A percentile compares a stretch with the other conserved stretches of the same genome.
These are phyloP conservation scores for Pulveroboletus ravenelii DNA, from an alignment of 768 basidiomycete species.

Conservation along the genomic window DNA sequence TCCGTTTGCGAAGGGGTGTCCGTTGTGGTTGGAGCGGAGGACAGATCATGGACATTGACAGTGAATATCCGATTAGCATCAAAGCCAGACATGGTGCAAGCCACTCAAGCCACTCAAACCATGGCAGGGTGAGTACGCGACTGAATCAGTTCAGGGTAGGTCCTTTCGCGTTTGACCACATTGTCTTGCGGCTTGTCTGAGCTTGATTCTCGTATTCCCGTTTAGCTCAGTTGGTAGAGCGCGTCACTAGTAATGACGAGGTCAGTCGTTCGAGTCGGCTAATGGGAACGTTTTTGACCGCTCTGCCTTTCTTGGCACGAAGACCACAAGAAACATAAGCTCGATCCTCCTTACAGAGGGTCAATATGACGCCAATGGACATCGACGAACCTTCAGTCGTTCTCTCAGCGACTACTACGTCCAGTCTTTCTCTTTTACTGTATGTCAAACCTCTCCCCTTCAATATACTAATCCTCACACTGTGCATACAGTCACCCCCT, in stretches of 20 bases:
- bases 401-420: slow-evolving; percentile 62
- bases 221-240: slow-evolving; percentile 49
- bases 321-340: background rate
- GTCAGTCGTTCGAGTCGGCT: slow-evolving; percentile 41
- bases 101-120: background rate
- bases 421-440: slow-evolving; percentile 73
- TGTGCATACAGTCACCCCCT: slow-evolving; percentile 73
- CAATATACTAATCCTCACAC: slow-evolving; percentile 10
- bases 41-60: slow-evolving; percentile 67
- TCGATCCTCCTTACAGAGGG: background rate
- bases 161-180: slow-evolving; percentile 23
- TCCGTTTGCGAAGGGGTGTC: slow-evolving; percentile 81
- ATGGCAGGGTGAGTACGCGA: slow-evolving; percentile 8
- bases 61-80: slow-evolving; percentile 79
- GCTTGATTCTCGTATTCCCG: slow-evolving; percentile 10
- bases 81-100: slow-evolving; percentile 72
- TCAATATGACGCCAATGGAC: slow-evolving; percentile 60
- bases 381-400: slow-evolving; percentile 75
- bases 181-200: background rate
- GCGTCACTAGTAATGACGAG: slow-evolving; percentile 46
- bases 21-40: slow-evolving; percentile 46
- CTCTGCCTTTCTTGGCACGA: background rate
- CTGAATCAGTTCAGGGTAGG: slow-evolving; percentile 24
- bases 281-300: slow-evolving; percentile 31
- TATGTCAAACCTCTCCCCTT: slow-evolving; percentile 33